phyloP scores from a whole-genome alignment of 768 basidiomycete species.

The Rhizopogon vesiculosus region DNA sequence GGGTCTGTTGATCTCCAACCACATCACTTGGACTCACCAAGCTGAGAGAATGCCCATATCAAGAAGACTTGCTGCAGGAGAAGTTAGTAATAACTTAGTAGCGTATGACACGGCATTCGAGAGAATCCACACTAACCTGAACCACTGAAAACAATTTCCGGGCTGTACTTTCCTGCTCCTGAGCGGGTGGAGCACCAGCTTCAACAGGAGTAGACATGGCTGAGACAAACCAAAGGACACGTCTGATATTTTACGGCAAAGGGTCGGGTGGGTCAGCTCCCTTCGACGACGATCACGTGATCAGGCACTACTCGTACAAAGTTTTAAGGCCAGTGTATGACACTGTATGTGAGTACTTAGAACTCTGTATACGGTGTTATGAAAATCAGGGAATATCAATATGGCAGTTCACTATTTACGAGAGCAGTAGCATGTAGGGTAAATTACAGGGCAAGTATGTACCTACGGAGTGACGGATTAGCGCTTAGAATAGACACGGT shows the following conservation, averaged over 20 bases:
- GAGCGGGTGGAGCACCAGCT: constrained; percentile 12
- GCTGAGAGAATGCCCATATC: constrained; percentile 60
- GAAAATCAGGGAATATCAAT: no score
- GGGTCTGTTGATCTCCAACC: not conserved
- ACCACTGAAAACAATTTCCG: constrained; percentile 33
- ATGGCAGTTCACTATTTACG: not conserved
- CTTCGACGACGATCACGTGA: not conserved
- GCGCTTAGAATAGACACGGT: not conserved
- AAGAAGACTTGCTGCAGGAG: constrained; percentile 59
- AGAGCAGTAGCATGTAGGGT: not conserved
- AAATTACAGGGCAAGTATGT: not conserved
- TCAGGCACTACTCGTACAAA: not conserved
- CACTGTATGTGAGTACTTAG: no score
- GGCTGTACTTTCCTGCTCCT: constrained; percentile 30
- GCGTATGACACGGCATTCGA: not conserved
- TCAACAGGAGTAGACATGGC: constrained; percentile 22
- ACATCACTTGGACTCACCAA: constrained; percentile 39
- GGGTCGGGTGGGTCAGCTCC: not conserved
- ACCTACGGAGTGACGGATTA: not conserved
- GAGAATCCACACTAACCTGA: constrained; percentile 32
- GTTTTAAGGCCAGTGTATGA: no score
- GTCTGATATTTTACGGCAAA: not conserved
- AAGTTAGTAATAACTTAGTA: constrained; percentile 4
- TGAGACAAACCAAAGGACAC: constrained; percentile 1
- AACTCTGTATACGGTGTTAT: no score